Percentiles rank a stretch among this genome's conserved stretches.
phyloP scores from a whole-genome alignment of 495 filamentous ascomycete genomes.

The Hamigera avellanea region DNA sequence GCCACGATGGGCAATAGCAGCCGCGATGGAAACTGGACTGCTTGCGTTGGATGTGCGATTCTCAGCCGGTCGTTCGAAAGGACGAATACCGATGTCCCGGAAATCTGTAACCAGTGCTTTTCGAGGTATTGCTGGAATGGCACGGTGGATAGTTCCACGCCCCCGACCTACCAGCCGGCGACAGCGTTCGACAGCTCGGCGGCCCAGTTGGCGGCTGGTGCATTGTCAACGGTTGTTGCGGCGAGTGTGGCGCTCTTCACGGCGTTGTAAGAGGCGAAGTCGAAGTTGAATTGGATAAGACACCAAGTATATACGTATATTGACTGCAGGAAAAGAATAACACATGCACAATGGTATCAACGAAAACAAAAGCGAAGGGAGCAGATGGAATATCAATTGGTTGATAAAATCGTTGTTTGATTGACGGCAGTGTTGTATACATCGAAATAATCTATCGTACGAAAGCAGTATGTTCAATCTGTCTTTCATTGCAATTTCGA shows the following conservation, averaged over 20 bases:
- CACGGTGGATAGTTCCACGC: conserved; percentile 34
- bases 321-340: too few species aligned
- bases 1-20: conserved; percentile 71
- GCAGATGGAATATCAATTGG: too few species aligned
- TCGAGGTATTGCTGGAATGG: conserved; percentile 78
- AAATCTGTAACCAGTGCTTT: conserved; percentile 61
- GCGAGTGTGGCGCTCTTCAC: not conserved
- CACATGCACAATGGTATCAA: too few species aligned
- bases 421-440: too few species aligned
- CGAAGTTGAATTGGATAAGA: too few species aligned
- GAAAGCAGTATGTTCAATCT: too few species aligned
- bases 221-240: not conserved
- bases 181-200: conserved; percentile 51
- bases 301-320: too few species aligned
- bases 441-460: too few species aligned
- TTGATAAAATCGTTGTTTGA: too few species aligned
- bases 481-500: too few species aligned
- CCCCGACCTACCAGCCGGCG: conserved; percentile 9
- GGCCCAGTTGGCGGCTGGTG: conserved; percentile 1
- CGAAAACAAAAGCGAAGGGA: too few species aligned
- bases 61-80: conserved; percentile 54
- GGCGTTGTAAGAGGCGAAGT: too few species aligned
- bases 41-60: conserved; percentile 75
- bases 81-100: conserved; percentile 46
- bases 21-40: conserved; percentile 53